These are phyloP conservation scores for Talaromyces albobiverticillius DNA, from an alignment of 2,329 filamentous ascomycete species.

Conservation along the genomic window DNA sequence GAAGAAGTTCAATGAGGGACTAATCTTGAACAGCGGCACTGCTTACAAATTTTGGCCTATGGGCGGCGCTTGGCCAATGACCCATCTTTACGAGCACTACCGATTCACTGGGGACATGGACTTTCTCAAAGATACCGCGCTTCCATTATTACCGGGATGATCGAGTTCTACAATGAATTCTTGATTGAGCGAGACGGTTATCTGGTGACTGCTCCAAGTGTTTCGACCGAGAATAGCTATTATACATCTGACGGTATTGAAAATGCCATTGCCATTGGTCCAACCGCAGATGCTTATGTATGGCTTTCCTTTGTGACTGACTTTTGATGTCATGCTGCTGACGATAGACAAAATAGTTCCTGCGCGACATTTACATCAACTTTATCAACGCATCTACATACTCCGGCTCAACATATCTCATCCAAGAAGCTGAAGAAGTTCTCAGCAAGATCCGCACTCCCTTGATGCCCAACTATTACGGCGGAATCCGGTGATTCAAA, in stretches of 20 bases:
- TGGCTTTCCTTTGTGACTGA: no score
- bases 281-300: constrained; percentile 7
- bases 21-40: constrained; percentile 24
- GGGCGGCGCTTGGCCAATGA: constrained; percentile 57
- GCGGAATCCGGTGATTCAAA: no score
- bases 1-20: no score
- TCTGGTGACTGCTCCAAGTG: neutral
- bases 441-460: no score
- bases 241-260: neutral
- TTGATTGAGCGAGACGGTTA: neutral
- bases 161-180: constrained; percentile 8
- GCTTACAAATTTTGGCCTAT: constrained; percentile 38
- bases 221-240: constrained; percentile 1
- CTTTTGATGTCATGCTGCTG: no score
- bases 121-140: constrained; percentile 16
- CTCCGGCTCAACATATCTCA: no score
- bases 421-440: no score
- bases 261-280: neutral
- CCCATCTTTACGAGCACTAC: constrained; percentile 56
- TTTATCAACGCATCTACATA: no score
- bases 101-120: constrained; percentile 43
- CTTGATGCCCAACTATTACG: no score
- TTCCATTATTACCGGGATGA: constrained; percentile 16
- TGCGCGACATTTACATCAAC: no score
- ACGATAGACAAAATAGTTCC: no score